Evolutionary conservation across 2,329 filamentous ascomycete species (phyloP).

Genomic region (Talaromyces albobiverticillius): DNA sequence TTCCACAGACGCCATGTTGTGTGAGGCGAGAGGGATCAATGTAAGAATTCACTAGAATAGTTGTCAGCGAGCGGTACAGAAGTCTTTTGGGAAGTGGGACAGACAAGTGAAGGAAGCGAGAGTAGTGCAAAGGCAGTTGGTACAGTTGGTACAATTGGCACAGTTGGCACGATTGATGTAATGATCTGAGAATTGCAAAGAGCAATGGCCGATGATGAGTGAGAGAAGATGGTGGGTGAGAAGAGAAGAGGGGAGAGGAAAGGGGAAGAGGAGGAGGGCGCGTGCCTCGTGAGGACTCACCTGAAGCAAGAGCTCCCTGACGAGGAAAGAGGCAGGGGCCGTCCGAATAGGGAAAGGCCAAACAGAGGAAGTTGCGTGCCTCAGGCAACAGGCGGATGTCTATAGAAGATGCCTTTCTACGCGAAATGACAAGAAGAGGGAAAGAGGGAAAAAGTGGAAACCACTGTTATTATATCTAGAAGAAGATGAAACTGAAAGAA

Average conservation of each 20-base stretch:
- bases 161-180: neutral
- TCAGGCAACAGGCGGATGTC: slow-evolving; percentile 11
- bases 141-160: too few species aligned
- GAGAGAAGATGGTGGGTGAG: neutral
- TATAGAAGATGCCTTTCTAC: neutral
- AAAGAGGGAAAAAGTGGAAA: neutral
- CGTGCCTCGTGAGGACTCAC: neutral
- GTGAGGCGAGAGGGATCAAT: neutral
- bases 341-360: neutral
- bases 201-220: too few species aligned
- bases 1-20: slow-evolving; percentile 7
- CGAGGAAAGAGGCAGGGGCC: neutral
- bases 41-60: neutral
- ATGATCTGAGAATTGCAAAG: too few species aligned
- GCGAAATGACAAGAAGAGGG: neutral
- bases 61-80: neutral
- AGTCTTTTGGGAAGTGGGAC: too few species aligned
- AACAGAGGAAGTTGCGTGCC: neutral
- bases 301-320: neutral
- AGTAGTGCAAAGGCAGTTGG: neutral
- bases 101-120: neutral
- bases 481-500: neutral
- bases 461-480: too few species aligned
- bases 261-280: neutral
- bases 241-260: neutral